Conservation (phyloP, 2,329 filamentous ascomycete species). For the Cryphonectria nitschkei region DNA sequence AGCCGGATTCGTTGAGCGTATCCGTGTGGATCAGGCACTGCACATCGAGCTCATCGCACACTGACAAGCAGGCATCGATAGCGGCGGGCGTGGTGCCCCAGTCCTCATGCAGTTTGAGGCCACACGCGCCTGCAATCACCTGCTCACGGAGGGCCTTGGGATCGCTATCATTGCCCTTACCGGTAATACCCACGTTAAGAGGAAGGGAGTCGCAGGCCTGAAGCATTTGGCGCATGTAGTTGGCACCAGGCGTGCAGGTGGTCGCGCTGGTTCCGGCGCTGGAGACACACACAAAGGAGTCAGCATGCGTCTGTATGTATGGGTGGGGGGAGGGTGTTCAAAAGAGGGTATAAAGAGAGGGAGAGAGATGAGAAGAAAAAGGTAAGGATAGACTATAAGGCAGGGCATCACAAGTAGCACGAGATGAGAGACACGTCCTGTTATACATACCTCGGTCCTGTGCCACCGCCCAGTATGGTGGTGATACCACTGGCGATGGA, state of each 20-base stretch:
- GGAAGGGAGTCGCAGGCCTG: constrained; percentile 82
- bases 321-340: background rate
- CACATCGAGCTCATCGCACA: constrained; percentile 90
- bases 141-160: constrained; percentile 76
- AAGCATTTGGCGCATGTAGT: constrained; percentile 86
- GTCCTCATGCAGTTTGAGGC: constrained; percentile 93
- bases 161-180: constrained; percentile 87
- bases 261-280: constrained; percentile 89
- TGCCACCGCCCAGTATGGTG: constrained; percentile 87
- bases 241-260: constrained; percentile 86
- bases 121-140: constrained; percentile 80
- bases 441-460: constrained; percentile 74
- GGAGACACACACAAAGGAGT: constrained; percentile 22
- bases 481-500: constrained; percentile 85
- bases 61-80: constrained; percentile 82
- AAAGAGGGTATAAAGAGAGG: background rate
- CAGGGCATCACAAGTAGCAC: no score
- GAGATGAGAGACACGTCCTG: background rate
- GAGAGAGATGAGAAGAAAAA: constrained; percentile 2
- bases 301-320: background rate
- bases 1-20: constrained; percentile 95
- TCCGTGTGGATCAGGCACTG: constrained; percentile 96
- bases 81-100: constrained; percentile 92
- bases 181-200: constrained; percentile 87
- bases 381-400: no score